Evolutionary conservation across 345 rosid genomes (phyloP).

Genomic region (Gossypium stocksii): DNA sequence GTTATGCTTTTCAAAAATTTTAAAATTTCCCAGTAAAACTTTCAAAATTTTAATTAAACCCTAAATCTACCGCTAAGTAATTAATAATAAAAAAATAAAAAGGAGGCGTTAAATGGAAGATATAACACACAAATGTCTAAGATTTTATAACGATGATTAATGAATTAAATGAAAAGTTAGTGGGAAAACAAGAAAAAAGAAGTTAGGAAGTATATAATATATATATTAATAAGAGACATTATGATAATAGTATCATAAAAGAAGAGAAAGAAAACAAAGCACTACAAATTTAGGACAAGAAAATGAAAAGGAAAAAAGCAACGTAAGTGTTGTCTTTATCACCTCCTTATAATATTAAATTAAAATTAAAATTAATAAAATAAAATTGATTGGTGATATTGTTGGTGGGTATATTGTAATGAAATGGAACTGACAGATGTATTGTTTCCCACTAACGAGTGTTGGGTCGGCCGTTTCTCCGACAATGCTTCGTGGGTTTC

Average conservation of each 20-base stretch:
- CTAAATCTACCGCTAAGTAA: too few relatives aligned
- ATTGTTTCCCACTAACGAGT: constrained; percentile 39
- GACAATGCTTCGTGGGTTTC: constrained; percentile 32
- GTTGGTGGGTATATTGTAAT: background rate
- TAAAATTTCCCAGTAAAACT: too few relatives aligned
- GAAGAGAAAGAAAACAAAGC: background rate
- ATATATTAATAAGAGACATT: background rate
- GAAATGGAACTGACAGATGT: background rate
- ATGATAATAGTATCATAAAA: background rate
- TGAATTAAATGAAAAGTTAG: background rate
- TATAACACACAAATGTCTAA: background rate
- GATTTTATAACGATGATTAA: background rate
- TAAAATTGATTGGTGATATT: background rate
- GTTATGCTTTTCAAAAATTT: too few relatives aligned
- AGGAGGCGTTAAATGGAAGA: background rate
- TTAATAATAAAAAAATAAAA: too few relatives aligned
- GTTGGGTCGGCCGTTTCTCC: constrained; percentile 36
- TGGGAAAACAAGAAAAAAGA: background rate
- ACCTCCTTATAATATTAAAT: background rate
- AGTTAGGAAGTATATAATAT: too few relatives aligned
- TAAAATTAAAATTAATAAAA: too few relatives aligned
- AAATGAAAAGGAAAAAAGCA: background rate
- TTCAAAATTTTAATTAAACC: too few relatives aligned
- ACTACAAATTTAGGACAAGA: constrained; percentile 17
- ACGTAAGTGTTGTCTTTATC: constrained; percentile 30